Percentiles rank a stretch among this genome's conserved stretches.
Evolutionary conservation across 768 basidiomycete genomes (phyloP).

Genomic region (Calocybe cyanea): DNA sequence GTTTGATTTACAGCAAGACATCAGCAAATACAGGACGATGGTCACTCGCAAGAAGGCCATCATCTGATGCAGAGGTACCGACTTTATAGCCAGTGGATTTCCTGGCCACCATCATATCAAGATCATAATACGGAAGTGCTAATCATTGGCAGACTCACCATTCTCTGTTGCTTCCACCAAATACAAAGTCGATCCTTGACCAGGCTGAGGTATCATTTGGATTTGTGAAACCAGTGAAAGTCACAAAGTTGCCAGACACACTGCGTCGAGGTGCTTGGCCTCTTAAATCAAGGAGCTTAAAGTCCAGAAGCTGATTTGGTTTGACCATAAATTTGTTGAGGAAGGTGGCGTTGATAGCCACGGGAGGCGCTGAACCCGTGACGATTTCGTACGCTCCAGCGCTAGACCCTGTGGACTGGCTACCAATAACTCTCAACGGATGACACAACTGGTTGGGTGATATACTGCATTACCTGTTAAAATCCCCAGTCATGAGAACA

Average conservation of each 20-base stretch:
- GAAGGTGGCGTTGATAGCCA: constrained; percentile 40
- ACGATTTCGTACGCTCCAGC: constrained; percentile 49
- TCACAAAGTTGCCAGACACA: constrained; percentile 45
- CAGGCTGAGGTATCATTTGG: constrained; percentile 33
- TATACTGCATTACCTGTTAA: constrained; percentile 34
- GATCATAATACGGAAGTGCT: too few relatives aligned
- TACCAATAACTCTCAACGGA: constrained; percentile 13
- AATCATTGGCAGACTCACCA: constrained; percentile 45
- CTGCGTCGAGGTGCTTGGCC: constrained; percentile 33
- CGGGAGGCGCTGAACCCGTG: constrained; percentile 37
- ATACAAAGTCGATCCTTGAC: constrained; percentile 48
- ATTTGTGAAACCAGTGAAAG: constrained; percentile 48
- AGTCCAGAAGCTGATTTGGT: constrained; percentile 25
- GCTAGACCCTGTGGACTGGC: constrained; percentile 38
- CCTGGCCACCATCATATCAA: too few relatives aligned
- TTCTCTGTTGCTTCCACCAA: constrained; percentile 42
- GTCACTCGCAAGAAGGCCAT: constrained; percentile 52
- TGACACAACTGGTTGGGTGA: too few relatives aligned
- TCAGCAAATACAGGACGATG: constrained; percentile 53
- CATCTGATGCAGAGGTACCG: constrained; percentile 38
- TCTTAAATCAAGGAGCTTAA: constrained; percentile 44
- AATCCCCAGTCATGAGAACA: constrained; percentile 51
- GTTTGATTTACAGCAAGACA: constrained; percentile 21
- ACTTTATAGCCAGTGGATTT: constrained; percentile 34
- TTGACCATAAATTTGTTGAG: constrained; percentile 35